Base-by-base conservation (phyloP, 805 yeast genomes). In the Lachancea cidri region DNA sequence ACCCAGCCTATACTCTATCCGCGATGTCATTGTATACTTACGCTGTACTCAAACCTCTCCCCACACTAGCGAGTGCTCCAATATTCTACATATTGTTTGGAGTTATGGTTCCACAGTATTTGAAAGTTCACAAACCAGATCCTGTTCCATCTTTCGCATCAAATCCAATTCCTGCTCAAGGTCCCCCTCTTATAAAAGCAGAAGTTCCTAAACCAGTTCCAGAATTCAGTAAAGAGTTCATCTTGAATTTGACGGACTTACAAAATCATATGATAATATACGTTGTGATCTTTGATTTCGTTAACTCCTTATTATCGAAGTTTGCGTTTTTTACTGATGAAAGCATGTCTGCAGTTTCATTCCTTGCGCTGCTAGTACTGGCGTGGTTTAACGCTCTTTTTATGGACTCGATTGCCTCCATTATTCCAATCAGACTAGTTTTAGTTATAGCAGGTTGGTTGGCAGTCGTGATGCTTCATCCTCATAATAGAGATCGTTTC, bases 181-280 rank as follows among this genome's bases (percentile, higher is more conserved):
- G 77, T 1, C 77, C 78, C 4, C 72, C 77, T 1, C 50, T 83
- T 30, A 52, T 66, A 33, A 66, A 67, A 9, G 70, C 76, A 18
- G 72, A 66, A 25, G 54, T 72, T 2, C 85, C 87, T 2, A 76
- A 75, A 45, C 93, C 94, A 0, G 84, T 81, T 5, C 83, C 89
- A 4, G 87, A 86, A 58, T 69, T 84, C 37, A 80, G 89, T 24
- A 70, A 84, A 41, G 95, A 87, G 57, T 87, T 86, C 55, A 62
- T 82, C 16, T 57, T 86, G 42, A 87, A 87, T 57, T 67, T 85
- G 52, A 85, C 94, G 1, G 96, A 87, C 65, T 67, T 86, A 44
- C 96, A 87, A 55, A 87, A 87, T 57, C 82, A 79, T 54, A 81
- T 84, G 86, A 55, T 80, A 22, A 54, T 79, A 11, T 86, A 81